Evolutionary conservation across 2,329 filamentous ascomycete species (phyloP), one percentile per base, ranked within the genome.

Genomic region (Capronia epimyces): DNA sequence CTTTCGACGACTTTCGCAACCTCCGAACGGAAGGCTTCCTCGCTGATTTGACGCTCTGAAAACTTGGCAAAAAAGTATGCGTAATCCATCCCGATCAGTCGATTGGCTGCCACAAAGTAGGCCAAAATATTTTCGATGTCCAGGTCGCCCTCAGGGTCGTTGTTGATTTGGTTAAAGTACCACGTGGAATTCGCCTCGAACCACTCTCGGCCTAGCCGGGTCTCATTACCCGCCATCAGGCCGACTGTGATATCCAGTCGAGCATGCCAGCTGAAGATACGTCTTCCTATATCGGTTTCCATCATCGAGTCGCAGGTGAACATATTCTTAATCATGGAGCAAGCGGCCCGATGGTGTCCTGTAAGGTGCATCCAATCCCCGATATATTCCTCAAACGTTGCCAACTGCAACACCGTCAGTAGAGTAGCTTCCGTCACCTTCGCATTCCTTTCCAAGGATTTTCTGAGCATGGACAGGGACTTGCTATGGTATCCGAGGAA

Each of bases 331-430:
- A 97, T 72, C 61, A 97, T 84, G 57, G 88, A 82, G 63, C 86
- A 81, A 0, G 93, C 93, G 9, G 91, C 93, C 65, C 86, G 89
- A 66, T 96, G 90, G 66, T 97, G 93, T 18, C 89, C 87, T 69
- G 93, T 84, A 13, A 97, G 75, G 62, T 94, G 96, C 46, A 94
- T 82, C 89, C 89, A 97, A 65, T 98, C 93, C 10, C 93, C 93
- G 40, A 97, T 77, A 62, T 89, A 94, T 70, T 97, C 93, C 80
- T 98, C 93, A 49, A 96, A 93, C 2, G 88, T 94, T 49, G 90
- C 89, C 43, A 97, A 78, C 63, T 97, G 90, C 36, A 98, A 72
- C 16, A 97, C 90, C 0, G 91, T 94, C 53, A 96, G 67, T 25
- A 97, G 74, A 0, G 85, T 95, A 5, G 84, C 80, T 43, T 89